Evolutionary conservation across 176 grass and related monocot species (phyloP), one percentile per base, ranked within the genome.

Genomic region (Oryza glumipatula): DNA sequence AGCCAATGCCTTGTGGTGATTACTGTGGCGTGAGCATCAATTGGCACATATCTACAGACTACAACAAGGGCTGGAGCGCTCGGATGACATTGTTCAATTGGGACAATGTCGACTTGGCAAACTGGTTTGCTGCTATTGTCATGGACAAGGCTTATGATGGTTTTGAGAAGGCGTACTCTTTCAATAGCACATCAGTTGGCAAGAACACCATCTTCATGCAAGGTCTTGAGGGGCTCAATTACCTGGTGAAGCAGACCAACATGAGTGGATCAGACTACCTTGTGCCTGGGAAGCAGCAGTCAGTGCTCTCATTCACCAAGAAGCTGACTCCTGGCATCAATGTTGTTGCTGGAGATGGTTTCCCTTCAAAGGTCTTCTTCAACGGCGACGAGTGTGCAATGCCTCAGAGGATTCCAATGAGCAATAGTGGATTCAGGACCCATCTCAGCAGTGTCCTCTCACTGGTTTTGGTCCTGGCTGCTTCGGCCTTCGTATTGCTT

Each of bases 51-150:
- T 83, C 87, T 1, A 79, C 91, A 4, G 88, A 98, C 84, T 95
- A 94, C 85, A 88, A n/a, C 83, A 94, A 95, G 74, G 96, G 96
- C 11, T 98, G 96, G 96, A 95, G 86, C 28, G 85, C 96, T 51
- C 89, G 96, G 58, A 83, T 98, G 35, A 95, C 96, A 73, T 80
- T 98, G 85, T 98, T 98, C 83, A 98, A 95, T 70, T 98, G 96
- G 96, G 93, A 87, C 2, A 74, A 92, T 9, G 89, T 90, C 0
- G 72, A 92, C 82, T 88, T 95, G 79, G 93, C 88, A 0, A 84
- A 95, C 58, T 98, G 96, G 96, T 98, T 95, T 51, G 66, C 91
- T 1, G 96, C 96, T 61, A 91, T 95, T 48, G 87, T 87, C n/a
- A 94, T 98, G 96, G 83, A 89, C 71, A 86, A 94, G 84, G 91